Percentiles rank a stretch among this genome's conserved stretches.
Evolutionary conservation across 2,329 filamentous ascomycete species (phyloP).

Genomic region (Clarireedia paspali): DNA sequence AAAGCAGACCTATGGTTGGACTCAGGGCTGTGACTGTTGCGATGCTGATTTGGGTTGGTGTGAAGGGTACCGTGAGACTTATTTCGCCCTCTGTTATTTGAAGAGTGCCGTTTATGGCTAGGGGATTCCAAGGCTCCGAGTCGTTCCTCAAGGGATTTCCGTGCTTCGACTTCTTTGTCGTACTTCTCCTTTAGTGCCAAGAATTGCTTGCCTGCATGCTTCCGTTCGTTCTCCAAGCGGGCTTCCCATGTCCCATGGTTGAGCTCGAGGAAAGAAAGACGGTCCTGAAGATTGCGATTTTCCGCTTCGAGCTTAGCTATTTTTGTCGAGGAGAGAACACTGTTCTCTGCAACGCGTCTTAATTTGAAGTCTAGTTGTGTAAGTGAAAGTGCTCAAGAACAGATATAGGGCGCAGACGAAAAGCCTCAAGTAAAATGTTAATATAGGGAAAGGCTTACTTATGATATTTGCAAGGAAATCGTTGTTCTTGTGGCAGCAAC

Average conservation of each 20-base stretch:
- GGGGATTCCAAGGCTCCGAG: slow-evolving; percentile 10
- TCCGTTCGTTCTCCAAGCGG: slow-evolving; percentile 17
- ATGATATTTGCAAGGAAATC: slow-evolving; percentile 28
- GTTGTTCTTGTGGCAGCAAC: slow-evolving; percentile 36
- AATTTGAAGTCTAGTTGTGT: slow-evolving; percentile 16
- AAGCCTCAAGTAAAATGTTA: too few relatives aligned
- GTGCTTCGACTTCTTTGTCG: slow-evolving; percentile 13
- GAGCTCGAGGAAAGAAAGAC: slow-evolving; percentile 15
- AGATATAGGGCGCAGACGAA: too few relatives aligned
- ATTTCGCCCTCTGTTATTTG: slow-evolving; percentile 13
- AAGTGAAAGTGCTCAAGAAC: neutral
- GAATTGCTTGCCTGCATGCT: slow-evolving; percentile 18
- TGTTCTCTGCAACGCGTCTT: slow-evolving; percentile 11
- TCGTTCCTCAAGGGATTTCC: slow-evolving; percentile 14
- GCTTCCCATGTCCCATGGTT: slow-evolving; percentile 15
- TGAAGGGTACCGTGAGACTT: neutral
- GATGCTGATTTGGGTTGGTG: neutral
- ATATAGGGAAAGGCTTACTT: slow-evolving; percentile 25
- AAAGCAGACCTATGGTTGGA: neutral
- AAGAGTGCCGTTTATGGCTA: slow-evolving; percentile 2
- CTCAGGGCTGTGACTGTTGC: neutral
- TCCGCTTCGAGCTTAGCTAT: slow-evolving; percentile 11
- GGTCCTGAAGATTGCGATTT: slow-evolving; percentile 13
- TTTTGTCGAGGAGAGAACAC: neutral
- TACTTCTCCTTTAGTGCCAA: slow-evolving; percentile 17